phyloP scores from a whole-genome alignment of 2,329 filamentous ascomycete genomes.

The Phaeomoniella chlamydospora region DNA sequence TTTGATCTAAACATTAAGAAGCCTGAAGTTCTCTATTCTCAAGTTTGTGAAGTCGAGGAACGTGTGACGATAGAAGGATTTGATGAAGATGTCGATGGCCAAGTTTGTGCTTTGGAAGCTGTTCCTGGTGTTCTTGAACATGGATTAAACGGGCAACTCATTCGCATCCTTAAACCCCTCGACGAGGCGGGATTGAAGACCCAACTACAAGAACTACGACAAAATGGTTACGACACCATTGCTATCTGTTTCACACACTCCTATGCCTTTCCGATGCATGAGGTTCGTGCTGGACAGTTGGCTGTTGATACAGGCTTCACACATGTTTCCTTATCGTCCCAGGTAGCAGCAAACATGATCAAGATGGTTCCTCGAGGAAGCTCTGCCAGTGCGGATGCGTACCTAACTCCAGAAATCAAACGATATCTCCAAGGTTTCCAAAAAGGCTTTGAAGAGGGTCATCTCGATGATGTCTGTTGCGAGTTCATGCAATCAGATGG shows the following conservation, averaged over 20 bases:
- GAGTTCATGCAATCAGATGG: conserved; percentile 94
- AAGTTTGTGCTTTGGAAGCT: conserved; percentile 6
- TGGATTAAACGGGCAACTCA: background rate
- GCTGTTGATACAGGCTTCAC: conserved; percentile 68
- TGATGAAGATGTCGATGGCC: conserved; percentile 12
- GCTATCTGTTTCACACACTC: conserved; percentile 39
- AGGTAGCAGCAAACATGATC: conserved; percentile 67
- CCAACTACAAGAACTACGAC: background rate
- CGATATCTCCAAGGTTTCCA: conserved; percentile 48
- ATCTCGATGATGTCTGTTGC: conserved; percentile 51
- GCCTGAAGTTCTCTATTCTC: conserved; percentile 72
- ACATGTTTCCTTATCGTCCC: conserved; percentile 57
- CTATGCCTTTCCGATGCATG: conserved; percentile 79
- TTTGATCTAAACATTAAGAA: conserved; percentile 80
- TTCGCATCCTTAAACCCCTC: conserved; percentile 1
- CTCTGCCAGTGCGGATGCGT: conserved; percentile 65
- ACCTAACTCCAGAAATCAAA: conserved; percentile 64
- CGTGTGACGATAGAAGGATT: conserved; percentile 40
- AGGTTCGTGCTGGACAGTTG: conserved; percentile 61
- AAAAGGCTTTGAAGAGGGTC: conserved; percentile 62
- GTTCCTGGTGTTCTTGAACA: background rate
- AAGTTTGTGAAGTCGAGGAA: conserved; percentile 77
- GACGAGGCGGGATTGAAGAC: background rate
- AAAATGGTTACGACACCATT: background rate
- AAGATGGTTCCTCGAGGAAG: conserved; percentile 67